These are phyloP conservation scores for Trametes meyenii DNA, from an alignment of 768 basidiomycete genomes.

Conservation along the genomic window DNA sequence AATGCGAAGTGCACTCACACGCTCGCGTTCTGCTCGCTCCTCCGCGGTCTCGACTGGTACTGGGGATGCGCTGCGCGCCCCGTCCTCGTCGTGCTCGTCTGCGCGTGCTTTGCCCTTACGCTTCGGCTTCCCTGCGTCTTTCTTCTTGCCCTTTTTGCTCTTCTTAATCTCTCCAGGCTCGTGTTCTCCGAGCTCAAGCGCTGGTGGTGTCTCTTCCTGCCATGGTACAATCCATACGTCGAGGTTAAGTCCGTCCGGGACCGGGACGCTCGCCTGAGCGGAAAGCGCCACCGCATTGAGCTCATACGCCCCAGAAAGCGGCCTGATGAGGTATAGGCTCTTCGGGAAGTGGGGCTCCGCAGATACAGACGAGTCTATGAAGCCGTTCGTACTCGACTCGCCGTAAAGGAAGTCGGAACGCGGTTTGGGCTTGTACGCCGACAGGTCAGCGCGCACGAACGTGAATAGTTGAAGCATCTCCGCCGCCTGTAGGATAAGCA, in stretches of 20 bases:
- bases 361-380: constrained; percentile 35
- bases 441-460: constrained; percentile 76
- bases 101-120: constrained; percentile 51
- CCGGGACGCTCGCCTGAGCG: constrained; percentile 80
- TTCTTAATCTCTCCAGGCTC: constrained; percentile 43
- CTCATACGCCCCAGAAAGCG: constrained; percentile 75
- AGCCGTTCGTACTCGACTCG: constrained; percentile 40
- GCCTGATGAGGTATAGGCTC: constrained; percentile 82
- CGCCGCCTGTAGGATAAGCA: constrained; percentile 61
- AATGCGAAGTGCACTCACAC: constrained; percentile 46
- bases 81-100: constrained; percentile 41
- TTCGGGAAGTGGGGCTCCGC: constrained; percentile 75
- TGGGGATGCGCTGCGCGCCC: constrained; percentile 39
- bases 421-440: constrained; percentile 47
- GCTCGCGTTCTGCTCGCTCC: constrained; percentile 60
- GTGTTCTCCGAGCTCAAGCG: constrained; percentile 32
- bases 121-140: constrained; percentile 39
- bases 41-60: constrained; percentile 54
- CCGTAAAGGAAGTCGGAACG: constrained; percentile 40
- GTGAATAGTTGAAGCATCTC: constrained; percentile 75
- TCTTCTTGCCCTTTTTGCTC: constrained; percentile 40
- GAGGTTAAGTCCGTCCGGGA: constrained; percentile 86
- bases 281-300: constrained; percentile 80
- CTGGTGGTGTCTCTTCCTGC: constrained; percentile 31
- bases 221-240: constrained; percentile 84